Evolutionary conservation across 768 basidiomycete genomes (phyloP), one percentile per base, ranked within the genome.

Genomic region (Asterophora lycoperdoides): DNA sequence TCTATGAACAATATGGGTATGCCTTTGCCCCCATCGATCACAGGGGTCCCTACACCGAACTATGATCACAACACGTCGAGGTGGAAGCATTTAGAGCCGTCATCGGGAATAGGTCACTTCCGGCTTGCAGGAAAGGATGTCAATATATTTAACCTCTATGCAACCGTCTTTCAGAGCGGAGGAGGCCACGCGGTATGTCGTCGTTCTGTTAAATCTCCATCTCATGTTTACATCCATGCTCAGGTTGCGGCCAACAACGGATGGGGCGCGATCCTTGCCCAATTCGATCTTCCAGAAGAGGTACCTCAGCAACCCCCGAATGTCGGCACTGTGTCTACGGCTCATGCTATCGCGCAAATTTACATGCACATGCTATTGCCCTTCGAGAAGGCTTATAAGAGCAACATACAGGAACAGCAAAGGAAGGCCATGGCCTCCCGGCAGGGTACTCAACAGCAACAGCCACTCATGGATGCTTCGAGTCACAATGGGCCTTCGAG

Each of bases 11-110:
- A 71, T 51, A 76, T 78, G 38, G 73, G 74, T 30, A 74, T 65
- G n/a, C 88, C 89, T 42, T 72, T 92, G 3, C 90, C 90, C 2
- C 86, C 86, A n/a, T 64, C 76, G 14, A 71, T 91, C 52, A 89
- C 84, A 8, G 84, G 86, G 39, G 58, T 81, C 41, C 70, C 75
- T 14, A 73, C 74, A 43, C 70, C 77, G 4, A 70, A 68, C 44
- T 91, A 80, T 55, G 88, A 92, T 63, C 81, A 78, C 20, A 64
- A 62, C 38, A 74, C 68, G 36, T 81, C 88, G 1, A 75, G 68
- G 17, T 91, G 84, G 83, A 79, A 80, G 59, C 66, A 68, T 44
- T 68, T 92, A 51, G 86, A 90, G 51, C 70, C 77, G 20, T 77
- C 81, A 9, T 60, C 70, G 47, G 85, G 86, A 53, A 56, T 75